Evolutionary conservation across 164 flowering plant species (phyloP).

Genomic region (Houttuynia cordata): DNA sequence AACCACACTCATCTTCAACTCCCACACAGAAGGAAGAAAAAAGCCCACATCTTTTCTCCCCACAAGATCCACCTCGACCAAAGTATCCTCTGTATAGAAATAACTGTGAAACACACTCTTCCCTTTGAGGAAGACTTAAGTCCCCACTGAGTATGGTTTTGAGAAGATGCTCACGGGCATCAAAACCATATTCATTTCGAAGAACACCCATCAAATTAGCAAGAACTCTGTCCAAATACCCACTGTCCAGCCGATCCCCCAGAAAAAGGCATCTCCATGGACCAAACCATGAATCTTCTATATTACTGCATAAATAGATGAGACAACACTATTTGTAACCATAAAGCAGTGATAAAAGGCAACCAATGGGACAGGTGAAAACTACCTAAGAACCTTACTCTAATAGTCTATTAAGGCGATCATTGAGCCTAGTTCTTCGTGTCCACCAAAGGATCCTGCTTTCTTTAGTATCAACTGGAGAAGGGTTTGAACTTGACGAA

Average conservation of each 20-base stretch:
- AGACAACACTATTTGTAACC: background rate
- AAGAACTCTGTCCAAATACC: constrained; percentile 19
- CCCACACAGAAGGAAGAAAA: constrained; percentile 12
- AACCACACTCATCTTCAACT: constrained; percentile 13
- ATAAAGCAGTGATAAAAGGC: background rate
- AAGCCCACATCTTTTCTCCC: constrained; percentile 15
- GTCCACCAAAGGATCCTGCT: constrained; percentile 69
- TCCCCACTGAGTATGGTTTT: constrained; percentile 42
- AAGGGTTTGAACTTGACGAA: constrained; percentile 35
- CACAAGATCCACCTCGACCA: constrained; percentile 19
- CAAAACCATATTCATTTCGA: constrained; percentile 31
- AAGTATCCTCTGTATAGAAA: constrained; percentile 43
- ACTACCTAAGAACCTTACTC: constrained; percentile 19
- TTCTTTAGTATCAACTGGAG: constrained; percentile 33
- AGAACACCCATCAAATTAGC: constrained; percentile 35
- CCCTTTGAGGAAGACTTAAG: constrained; percentile 17
- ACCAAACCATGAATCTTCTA: constrained; percentile 89
- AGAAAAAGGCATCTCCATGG: constrained; percentile 66
- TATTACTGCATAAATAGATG: constrained; percentile 26
- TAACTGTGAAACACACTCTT: constrained; percentile 29
- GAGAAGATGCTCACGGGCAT: constrained; percentile 37
- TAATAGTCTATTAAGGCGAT: constrained; percentile 46
- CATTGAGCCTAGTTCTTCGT: constrained; percentile 59
- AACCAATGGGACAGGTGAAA: background rate
- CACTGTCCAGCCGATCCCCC: constrained; percentile 39